Conservation (phyloP, 768 basidiomycete species). For the Cystofilobasidium macerans region DNA sequence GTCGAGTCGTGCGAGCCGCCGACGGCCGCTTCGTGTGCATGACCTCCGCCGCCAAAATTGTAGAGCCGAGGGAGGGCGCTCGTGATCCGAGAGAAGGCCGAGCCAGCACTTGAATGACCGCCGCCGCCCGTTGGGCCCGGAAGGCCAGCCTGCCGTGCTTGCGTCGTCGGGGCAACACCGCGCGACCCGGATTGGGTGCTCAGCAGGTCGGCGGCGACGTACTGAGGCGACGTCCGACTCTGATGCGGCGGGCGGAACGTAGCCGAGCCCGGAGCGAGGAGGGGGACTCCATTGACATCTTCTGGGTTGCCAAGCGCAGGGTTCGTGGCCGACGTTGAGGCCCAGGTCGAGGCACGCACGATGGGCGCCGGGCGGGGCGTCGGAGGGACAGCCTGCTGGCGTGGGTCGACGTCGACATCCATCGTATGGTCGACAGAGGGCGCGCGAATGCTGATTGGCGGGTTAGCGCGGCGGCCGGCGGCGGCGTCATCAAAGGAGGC, state of each 20-base stretch:
- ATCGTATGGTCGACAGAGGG: slow-evolving; percentile 5
- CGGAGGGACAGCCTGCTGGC: neutral
- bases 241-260: neutral
- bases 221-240: no score
- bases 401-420: slow-evolving; percentile 14
- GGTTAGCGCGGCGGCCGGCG: neutral
- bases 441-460: neutral
- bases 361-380: neutral
- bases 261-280: neutral
- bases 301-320: slow-evolving; percentile 5
- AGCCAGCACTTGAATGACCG: neutral
- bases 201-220: neutral
- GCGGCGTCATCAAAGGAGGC: neutral
- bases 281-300: slow-evolving; percentile 1
- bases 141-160: no score
- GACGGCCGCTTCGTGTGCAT: neutral
- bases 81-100: neutral
- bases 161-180: no score
- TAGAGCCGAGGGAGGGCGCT: neutral
- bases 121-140: no score
- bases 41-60: neutral
- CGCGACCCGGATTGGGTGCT: neutral
- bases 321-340: neutral
- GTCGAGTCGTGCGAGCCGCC: neutral
- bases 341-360: neutral